phyloP scores from a whole-genome alignment of 2,329 filamentous ascomycete species.

The Colletotrichum zoysiae region DNA sequence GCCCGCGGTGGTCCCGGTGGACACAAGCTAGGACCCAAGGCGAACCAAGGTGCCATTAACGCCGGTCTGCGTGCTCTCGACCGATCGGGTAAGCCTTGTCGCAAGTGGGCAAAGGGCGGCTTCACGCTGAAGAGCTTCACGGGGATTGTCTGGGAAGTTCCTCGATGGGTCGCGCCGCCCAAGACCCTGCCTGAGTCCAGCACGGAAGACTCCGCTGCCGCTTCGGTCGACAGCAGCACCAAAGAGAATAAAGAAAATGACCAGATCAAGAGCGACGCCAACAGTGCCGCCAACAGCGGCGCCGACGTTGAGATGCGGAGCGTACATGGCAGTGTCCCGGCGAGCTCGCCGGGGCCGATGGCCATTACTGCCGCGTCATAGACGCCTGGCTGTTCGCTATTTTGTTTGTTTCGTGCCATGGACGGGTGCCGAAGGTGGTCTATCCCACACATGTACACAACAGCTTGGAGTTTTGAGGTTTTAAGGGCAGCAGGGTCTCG shows the following conservation, averaged over 20 bases:
- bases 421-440: background rate
- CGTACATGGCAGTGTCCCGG: constrained; percentile 61
- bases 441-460: constrained; percentile 24
- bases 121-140: constrained; percentile 94
- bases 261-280: constrained; percentile 62
- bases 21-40: constrained; percentile 94
- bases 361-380: constrained; percentile 60
- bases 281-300: constrained; percentile 53
- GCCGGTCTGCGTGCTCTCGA: constrained; percentile 94
- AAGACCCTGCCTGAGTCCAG: constrained; percentile 63
- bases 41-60: constrained; percentile 97
- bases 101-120: constrained; percentile 87
- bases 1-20: constrained; percentile 61
- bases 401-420: constrained; percentile 1
- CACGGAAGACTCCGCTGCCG: constrained; percentile 60
- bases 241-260: constrained; percentile 76
- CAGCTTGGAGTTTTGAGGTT: constrained; percentile 38
- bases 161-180: constrained; percentile 84
- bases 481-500: constrained; percentile 1
- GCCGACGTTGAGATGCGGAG: constrained; percentile 67
- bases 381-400: background rate
- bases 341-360: constrained; percentile 64
- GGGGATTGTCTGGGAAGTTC: constrained; percentile 83
- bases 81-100: constrained; percentile 89
- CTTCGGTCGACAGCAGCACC: constrained; percentile 66